Base-by-base conservation (phyloP, 345 rosid species). In the Odontarrhena argentea region DNA sequence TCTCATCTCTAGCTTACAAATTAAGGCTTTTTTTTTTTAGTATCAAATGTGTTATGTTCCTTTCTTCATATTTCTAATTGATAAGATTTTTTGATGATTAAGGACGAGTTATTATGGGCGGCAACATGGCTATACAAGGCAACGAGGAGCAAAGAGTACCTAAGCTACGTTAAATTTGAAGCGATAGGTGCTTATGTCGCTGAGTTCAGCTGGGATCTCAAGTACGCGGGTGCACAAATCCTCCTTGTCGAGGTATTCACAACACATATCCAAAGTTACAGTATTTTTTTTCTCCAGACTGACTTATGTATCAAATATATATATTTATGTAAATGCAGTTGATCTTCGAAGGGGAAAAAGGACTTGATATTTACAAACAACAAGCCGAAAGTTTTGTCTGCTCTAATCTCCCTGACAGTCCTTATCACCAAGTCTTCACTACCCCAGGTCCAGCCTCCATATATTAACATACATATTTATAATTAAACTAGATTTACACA, bases 81-180 rank as follows among this genome's bases (percentile, higher is more conserved):
- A 40, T 49, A 37, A 35, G 4, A 7, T 30, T 34, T 34, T 38
- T 45, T 42, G 1, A 38, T 7, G 22, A 44, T 47, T 68, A 80
- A 89, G 96, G 98, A 93, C 69, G 98, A 93, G 80, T 76, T 90
- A 35, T n/a, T 88, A 74, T 93, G 98, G 98, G 94, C 94, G 5
- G 94, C 96, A 70, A 77, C 94, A 71, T 90, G 98, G 96, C 71
- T 90, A 8, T 86, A 85, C 77, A 70, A 66, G 64, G 98, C 97
- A 42, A 86, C 91, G 2, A 79, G 30, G 49, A 65, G 69, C 7
- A 40, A 62, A 0, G 1, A 9, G 6, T 88, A 85, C 70, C 25
- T 90, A 24, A 49, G 79, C 28, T 85, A 62, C 79, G 30, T 90
- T 9, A 68, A 61, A 49, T 87, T 82, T 10, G 96, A 90, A 41